These are phyloP conservation scores for Giardia duodenalis DNA, from an alignment of 208 protist genomes.

Conservation along the genomic window DNA sequence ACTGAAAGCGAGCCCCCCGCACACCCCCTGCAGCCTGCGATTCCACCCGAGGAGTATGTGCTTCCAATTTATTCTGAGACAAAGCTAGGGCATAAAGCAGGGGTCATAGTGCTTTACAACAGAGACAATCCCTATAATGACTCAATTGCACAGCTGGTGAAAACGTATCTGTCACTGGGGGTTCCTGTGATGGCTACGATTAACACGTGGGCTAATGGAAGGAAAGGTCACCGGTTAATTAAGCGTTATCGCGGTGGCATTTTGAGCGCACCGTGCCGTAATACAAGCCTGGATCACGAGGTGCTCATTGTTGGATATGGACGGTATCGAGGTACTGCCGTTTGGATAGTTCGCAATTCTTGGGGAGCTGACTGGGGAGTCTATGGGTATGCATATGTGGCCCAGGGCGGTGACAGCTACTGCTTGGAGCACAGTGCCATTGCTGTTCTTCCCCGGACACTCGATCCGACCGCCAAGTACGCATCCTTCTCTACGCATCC, in stretches of 20 bases:
- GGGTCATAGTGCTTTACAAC: background rate
- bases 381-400: background rate
- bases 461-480: background rate
- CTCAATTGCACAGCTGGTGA: background rate
- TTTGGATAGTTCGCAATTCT: background rate
- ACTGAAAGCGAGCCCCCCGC: background rate
- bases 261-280: background rate
- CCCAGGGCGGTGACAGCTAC: background rate
- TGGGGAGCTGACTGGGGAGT: slow-evolving; percentile 1
- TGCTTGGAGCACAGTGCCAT: background rate
- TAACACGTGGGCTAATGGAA: background rate
- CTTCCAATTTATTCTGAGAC: background rate
- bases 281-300: background rate
- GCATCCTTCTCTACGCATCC: too few species aligned
- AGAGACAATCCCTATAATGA: background rate
- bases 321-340: background rate
- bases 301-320: slow-evolving; percentile 9
- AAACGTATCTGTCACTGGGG: background rate
- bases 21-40: background rate
- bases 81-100: background rate
- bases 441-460: background rate
- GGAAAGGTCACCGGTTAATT: background rate
- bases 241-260: background rate
- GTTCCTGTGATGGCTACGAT: background rate
- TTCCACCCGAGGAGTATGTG: background rate